Evolutionary conservation across 139 green algal species (phyloP), one percentile per base, ranked within the genome.

Genomic region (Tetradesmus lagerheimii): DNA sequence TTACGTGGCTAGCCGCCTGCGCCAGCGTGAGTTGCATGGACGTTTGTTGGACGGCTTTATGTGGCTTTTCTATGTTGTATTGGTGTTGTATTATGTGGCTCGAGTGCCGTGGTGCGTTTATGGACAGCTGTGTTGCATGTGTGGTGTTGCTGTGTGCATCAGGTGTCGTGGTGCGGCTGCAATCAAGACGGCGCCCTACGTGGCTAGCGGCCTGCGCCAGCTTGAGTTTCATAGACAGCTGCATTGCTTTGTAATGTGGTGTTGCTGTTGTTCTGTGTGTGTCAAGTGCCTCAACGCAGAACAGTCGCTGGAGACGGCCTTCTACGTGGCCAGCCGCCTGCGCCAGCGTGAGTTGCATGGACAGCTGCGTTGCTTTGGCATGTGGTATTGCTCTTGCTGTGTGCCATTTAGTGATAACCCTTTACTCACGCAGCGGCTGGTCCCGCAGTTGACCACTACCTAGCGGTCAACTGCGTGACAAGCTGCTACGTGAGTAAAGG

Each of bases 181-280:
- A n/a, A n/a, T n/a, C n/a, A n/a, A 99, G 95, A 96, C 99, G 92
- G 95, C 98, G 67, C 99, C 99, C 95, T 98, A 99, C 91, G 97
- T 99, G 18, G 96, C 97, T 11, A 94, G 89, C 53, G 93, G 97
- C 35, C 92, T 98, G 66, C 91, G 95, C 2, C 81, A 87, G 74
- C 81, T 53, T 87, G 37, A 77, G 81, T 77, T 20, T 27, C 12
- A 25, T 34, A 2, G 38, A 9, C 11, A 31, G 16, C 27, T 37
- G 29, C 37, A 6, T 35, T 34, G 27, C 27, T 23, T 27, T 29
- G 27, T 74, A 47, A 47, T 12, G 12, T 43, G 27, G 38, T 6
- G 15, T 27, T 27, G 27, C 78, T 16, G n/a, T 50, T 50, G 43
- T 4, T 4, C 43, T 64, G 50, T 12, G 14, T 12, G 45, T 57